Evolutionary conservation across 2,329 filamentous ascomycete genomes (phyloP).

Genomic region (Botrytis fabae): DNA sequence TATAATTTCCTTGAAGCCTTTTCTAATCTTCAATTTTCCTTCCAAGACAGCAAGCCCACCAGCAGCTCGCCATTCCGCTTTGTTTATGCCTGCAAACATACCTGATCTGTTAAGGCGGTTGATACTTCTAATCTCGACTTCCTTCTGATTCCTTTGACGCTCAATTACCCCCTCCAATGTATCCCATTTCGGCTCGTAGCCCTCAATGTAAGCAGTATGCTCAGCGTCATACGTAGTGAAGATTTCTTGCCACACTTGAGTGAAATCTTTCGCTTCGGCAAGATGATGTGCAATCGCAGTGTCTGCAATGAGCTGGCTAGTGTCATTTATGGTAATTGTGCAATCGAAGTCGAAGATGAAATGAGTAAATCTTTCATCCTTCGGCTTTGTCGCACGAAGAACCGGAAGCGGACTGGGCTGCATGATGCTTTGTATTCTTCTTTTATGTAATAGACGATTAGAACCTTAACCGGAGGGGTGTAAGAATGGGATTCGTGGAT

Average conservation of each 20-base stretch:
- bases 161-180: conserved; percentile 30
- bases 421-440: not conserved
- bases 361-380: not conserved
- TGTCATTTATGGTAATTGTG: conserved; percentile 40
- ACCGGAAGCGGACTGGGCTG: not conserved
- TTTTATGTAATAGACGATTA: not conserved
- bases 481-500: not conserved
- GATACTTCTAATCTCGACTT: conserved; percentile 36
- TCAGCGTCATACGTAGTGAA: not conserved
- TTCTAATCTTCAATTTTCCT: conserved; percentile 28
- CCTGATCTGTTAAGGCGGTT: conserved; percentile 32
- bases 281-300: conserved; percentile 27
- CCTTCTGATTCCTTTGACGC: conserved; percentile 29
- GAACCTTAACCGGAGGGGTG: not conserved
- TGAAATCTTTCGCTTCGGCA: conserved; percentile 21
- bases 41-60: conserved; percentile 28
- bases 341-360: conserved; percentile 40
- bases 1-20: conserved; percentile 32
- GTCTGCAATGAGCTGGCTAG: conserved; percentile 31
- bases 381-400: not conserved
- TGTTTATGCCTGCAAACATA: conserved; percentile 34
- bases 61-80: conserved; percentile 25
- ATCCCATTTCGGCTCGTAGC: conserved; percentile 14
- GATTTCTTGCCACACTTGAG: conserved; percentile 15
- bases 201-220: not conserved